phyloP scores from a whole-genome alignment of 441 rosid genomes.

The California macrophylla region DNA sequence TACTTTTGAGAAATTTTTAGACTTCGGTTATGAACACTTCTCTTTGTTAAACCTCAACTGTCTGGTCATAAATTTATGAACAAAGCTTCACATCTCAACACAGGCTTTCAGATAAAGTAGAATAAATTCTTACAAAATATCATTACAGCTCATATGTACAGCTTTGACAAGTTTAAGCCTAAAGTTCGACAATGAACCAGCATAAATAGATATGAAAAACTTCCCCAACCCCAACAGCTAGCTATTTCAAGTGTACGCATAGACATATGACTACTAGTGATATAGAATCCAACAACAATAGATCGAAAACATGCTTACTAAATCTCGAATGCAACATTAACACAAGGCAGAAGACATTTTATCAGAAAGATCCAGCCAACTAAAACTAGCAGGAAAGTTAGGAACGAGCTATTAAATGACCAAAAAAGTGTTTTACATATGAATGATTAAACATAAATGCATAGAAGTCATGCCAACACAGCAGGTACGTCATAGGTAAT shows the following conservation, averaged over 20 bases:
- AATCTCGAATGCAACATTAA: neutral
- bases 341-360: too few relatives aligned
- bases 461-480: neutral
- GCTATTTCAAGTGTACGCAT: neutral
- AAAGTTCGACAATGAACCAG: conserved; percentile 10
- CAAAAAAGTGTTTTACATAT: neutral
- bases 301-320: neutral
- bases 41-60: neutral
- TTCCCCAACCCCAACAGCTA: conserved; percentile 8
- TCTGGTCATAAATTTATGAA: neutral
- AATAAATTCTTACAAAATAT: conserved; percentile 20
- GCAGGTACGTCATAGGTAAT: neutral
- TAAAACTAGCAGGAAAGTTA: too few relatives aligned
- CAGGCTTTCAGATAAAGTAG: conserved; percentile 15
- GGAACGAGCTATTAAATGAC: neutral
- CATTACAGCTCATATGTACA: conserved; percentile 28
- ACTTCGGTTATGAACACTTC: neutral
- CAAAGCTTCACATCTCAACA: conserved; percentile 12
- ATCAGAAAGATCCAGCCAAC: too few relatives aligned
- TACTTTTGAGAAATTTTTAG: too few relatives aligned
- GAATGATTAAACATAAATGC: neutral
- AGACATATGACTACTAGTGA: too few relatives aligned
- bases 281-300: too few relatives aligned
- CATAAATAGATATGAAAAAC: neutral
- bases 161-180: conserved; percentile 15